Evolutionary conservation across 2,329 filamentous ascomycete genomes (phyloP), one percentile per base, ranked within the genome.

Genomic region (Talaromyces sp.): DNA sequence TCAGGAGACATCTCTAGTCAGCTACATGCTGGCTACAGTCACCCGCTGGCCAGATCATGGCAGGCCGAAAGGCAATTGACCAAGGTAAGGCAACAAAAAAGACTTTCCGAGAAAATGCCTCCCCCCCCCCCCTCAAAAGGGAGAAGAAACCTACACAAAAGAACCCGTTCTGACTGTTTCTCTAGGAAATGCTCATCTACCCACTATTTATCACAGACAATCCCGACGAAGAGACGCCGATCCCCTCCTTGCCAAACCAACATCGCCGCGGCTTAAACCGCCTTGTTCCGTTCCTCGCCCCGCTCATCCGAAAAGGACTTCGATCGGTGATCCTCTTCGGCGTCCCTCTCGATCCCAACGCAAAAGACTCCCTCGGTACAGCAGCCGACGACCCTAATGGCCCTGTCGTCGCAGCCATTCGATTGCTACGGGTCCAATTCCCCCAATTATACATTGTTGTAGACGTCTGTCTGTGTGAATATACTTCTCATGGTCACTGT

Each of bases 391-490:
- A 98, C 73, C 93, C 94, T 40, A 84, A 91, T 66, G 95, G 95
- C 42, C 95, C 95, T 18, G 95, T 98, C 57, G 96, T 98, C 69
- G 87, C 87, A 70, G 85, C 87, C 55, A 97, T 98, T 72, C 89
- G 89, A 57, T 84, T 97, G 33, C 83, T 99, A 61, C 89, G 92
- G 68, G 86, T 90, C 66, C 84, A 87, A 44, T 98, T 97, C 77
- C 95, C 95, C 2, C 87, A 92, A 65, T 85, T 99, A 63, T 98
- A 96, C 80, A 91, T 99, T 69, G 88, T 89, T 67, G 87, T 89
- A 63, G 95, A 99, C 74, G 95, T 99, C 62, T 98, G 95, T 73
- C 88, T 99, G 7, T 99, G 95, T 84, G 95, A 99, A 79, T 99
- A 99, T 80, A 99, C 95, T 0, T 95, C 91, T 6, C 95, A 99